phyloP scores from a whole-genome alignment of 2,329 filamentous ascomycete species.

The Fusarium sp. region DNA sequence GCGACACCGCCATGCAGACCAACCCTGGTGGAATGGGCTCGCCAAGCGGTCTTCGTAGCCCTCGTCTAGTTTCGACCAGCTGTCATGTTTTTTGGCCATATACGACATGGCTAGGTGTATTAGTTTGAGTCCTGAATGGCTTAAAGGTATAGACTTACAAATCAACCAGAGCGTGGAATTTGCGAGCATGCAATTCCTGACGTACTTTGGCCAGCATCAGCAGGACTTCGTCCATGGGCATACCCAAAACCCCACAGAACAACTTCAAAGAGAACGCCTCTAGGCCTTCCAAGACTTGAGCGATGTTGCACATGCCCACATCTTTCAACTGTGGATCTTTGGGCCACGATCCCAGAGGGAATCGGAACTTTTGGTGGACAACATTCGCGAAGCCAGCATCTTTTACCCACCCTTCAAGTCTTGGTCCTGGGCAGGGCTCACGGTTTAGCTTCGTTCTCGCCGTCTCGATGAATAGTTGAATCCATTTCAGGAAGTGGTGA shows the following conservation, averaged over 20 bases:
- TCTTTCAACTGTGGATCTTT: conserved; percentile 49
- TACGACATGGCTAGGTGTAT: conserved; percentile 13
- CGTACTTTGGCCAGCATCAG: conserved; percentile 13
- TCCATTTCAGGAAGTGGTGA: conserved; percentile 44
- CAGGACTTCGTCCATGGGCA: conserved; percentile 13
- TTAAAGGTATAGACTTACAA: conserved; percentile 8
- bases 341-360: conserved; percentile 49
- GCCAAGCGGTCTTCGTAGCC: too few relatives aligned
- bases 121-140: neutral
- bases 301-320: conserved; percentile 48
- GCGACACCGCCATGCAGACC: too few relatives aligned
- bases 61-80: too few relatives aligned
- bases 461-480: conserved; percentile 37
- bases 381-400: conserved; percentile 56
- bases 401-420: conserved; percentile 51
- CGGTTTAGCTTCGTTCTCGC: conserved; percentile 34
- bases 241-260: conserved; percentile 17
- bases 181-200: conserved; percentile 11
- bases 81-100: conserved; percentile 17
- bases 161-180: conserved; percentile 20
- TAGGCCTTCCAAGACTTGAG: conserved; percentile 18
- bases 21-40: too few relatives aligned
- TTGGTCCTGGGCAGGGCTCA: conserved; percentile 44
- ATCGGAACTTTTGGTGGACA: conserved; percentile 50
- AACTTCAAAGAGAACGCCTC: conserved; percentile 20